Conservation (phyloP, 1,284 basidiomycete genomes). For the Leccinum glutinopallens region DNA sequence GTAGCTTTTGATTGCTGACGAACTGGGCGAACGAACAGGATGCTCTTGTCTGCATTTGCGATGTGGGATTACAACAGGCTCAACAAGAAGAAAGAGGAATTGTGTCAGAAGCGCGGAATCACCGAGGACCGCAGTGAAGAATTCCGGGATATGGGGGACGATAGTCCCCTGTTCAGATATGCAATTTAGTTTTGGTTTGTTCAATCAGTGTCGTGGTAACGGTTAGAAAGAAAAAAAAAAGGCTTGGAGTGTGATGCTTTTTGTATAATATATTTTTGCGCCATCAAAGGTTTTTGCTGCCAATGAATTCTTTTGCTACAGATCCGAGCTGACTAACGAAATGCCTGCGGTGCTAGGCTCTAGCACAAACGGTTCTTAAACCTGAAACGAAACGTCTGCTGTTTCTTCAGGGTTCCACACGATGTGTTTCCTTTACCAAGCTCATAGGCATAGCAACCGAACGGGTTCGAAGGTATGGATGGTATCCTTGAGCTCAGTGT, state of each 20-base stretch:
- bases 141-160: constrained; percentile 45
- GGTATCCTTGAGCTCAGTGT: no score
- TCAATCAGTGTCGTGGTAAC: neutral
- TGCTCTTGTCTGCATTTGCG: neutral
- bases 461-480: no score
- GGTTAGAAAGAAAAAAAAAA: neutral
- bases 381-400: neutral
- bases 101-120: neutral
- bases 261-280: neutral
- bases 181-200: neutral
- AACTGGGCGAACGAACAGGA: constrained; percentile 17
- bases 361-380: neutral
- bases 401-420: neutral
- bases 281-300: neutral
- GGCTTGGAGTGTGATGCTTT: neutral
- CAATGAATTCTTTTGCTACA: neutral
- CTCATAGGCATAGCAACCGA: no score
- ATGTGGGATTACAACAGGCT: constrained; percentile 3
- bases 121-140: constrained; percentile 35
- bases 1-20: neutral
- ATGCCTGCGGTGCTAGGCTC: no score
- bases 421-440: neutral
- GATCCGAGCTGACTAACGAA: neutral
- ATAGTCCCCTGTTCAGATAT: constrained; percentile 39
- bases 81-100: constrained; percentile 1